phyloP scores from a whole-genome alignment of 176 grass and related monocot genomes.

The Aegilops sharonensis region DNA sequence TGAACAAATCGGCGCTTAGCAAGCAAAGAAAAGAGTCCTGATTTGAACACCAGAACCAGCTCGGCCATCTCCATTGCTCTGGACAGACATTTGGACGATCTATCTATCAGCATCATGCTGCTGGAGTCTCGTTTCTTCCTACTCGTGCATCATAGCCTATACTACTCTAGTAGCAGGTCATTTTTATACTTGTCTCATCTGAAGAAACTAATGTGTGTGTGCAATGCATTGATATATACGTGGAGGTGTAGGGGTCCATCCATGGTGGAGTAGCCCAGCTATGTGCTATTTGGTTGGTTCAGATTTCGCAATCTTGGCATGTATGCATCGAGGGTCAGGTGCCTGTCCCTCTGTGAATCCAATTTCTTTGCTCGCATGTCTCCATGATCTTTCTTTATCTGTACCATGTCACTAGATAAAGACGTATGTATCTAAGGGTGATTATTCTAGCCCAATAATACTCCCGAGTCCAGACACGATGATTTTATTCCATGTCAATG shows the following conservation, averaged over 20 bases:
- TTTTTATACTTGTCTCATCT: slow-evolving; percentile 42
- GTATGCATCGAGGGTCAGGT: background rate
- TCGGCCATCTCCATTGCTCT: slow-evolving; percentile 15
- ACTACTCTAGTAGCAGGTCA: slow-evolving; percentile 28
- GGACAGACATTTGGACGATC: slow-evolving; percentile 36
- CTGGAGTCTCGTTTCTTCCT: slow-evolving; percentile 30
- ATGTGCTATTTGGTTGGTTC: slow-evolving; percentile 38
- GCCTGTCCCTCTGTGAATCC: background rate
- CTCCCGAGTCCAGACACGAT: slow-evolving; percentile 19
- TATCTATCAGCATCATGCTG: slow-evolving; percentile 11
- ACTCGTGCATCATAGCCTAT: background rate
- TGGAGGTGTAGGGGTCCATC: slow-evolving; percentile 24
- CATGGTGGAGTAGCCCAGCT: slow-evolving; percentile 3
- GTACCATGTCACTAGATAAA: slow-evolving; percentile 39
- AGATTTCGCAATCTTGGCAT: slow-evolving; percentile 41
- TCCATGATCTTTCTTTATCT: slow-evolving; percentile 30
- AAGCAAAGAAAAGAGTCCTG: slow-evolving; percentile 33
- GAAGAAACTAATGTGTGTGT: slow-evolving; percentile 17
- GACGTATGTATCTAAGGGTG: background rate
- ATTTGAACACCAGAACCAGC: slow-evolving; percentile 31
- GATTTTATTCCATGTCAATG: slow-evolving; percentile 36
- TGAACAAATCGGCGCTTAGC: slow-evolving; percentile 16
- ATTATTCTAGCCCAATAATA: slow-evolving; percentile 15
- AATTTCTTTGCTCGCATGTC: too few species aligned
- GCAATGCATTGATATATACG: background rate